Evolutionary conservation across 2,329 filamentous ascomycete genomes (phyloP), one percentile per base, ranked within the genome.

Genomic region (Pezicula rhizophila): DNA sequence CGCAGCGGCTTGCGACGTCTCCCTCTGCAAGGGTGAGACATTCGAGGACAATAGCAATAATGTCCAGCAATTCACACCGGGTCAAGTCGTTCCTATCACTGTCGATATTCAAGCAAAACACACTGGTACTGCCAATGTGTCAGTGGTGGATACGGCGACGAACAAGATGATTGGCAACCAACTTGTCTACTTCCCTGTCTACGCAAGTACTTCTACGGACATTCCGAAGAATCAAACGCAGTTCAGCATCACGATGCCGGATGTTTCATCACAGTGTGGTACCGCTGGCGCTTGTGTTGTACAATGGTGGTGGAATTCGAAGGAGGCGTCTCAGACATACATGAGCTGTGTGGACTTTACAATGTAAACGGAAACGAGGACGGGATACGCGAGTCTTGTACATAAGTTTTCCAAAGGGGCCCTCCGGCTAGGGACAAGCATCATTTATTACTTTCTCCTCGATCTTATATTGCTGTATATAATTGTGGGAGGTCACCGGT

Each of bases 71-170:
- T 42, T 42, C 14, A 42, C 40, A 12, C 17, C 40, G 23, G 40
- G 40, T 4, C 40, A 42, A 25, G 40, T 42, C 2, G 40, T 87
- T 42, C 80, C 75, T 2, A 45, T 51, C 5, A 47, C 35, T 11
- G 42, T 76, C 56, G 67, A 73, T 52, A 71, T 77, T 60, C 66
- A 66, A 35, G 75, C 74, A 37, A 76, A 76, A 20, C 76, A 80
- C 66, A 72, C 71, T 15, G 77, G 77, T 50, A 61, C 64, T n/a
- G 75, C 75, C 58, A 79, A 79, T 63, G 73, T 80, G 48, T 72
- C 69, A 46, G 70, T 80, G 53, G 68, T 80, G 55, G 66, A 73
- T 58, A 71, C 70, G 25, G 62, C 63, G 46, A 68, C 67, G 52
- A 72, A 76, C 63, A 64, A 60, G 40, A 61, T 77, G 52, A 70